phyloP scores from a whole-genome alignment of 1,284 basidiomycete species.

The Phellinidium pouzarii region DNA sequence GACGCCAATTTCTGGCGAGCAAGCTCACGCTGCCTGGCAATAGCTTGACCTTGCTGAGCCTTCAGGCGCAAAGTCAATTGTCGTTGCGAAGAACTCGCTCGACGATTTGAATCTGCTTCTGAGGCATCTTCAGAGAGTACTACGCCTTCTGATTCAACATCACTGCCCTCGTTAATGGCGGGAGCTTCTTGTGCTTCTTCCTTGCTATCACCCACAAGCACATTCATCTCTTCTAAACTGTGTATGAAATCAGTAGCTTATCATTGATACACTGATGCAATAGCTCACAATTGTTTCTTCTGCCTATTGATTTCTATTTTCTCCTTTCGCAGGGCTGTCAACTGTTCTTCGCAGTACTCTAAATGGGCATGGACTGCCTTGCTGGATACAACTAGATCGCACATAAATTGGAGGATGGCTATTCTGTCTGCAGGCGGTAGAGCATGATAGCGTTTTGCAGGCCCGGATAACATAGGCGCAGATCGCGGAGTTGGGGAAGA shows the following conservation, averaged over 20 bases:
- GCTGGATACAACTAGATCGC: conserved; percentile 85
- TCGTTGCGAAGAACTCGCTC: conserved; percentile 41
- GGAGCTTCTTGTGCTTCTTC: conserved; percentile 27
- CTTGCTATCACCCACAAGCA: conserved; percentile 53
- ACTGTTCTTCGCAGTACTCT: conserved; percentile 82
- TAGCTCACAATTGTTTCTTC: conserved; percentile 77
- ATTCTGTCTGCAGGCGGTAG: conserved; percentile 78
- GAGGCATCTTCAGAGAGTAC: conserved; percentile 44
- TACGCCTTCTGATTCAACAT: conserved; percentile 40
- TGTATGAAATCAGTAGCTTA: conserved; percentile 1
- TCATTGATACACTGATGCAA: conserved; percentile 6
- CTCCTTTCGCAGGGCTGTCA: conserved; percentile 92
- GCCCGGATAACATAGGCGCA: conserved; percentile 40
- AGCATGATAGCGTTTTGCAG: conserved; percentile 66
- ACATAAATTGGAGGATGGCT: conserved; percentile 81
- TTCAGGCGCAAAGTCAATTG: conserved; percentile 48
- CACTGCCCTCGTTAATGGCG: conserved; percentile 54
- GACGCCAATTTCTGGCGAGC: conserved; percentile 68
- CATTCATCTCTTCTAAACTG: conserved; percentile 69
- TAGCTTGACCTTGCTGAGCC: conserved; percentile 43
- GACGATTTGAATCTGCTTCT: conserved; percentile 39
- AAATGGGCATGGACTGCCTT: conserved; percentile 83
- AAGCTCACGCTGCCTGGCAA: conserved; percentile 70
- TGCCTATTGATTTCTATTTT: conserved; percentile 90
- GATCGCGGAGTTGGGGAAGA: conserved; percentile 34